Evolutionary conservation across 2,329 filamentous ascomycete species (phyloP), one percentile per base, ranked within the genome.

Genomic region (Ploettnerulaceae sp.): DNA sequence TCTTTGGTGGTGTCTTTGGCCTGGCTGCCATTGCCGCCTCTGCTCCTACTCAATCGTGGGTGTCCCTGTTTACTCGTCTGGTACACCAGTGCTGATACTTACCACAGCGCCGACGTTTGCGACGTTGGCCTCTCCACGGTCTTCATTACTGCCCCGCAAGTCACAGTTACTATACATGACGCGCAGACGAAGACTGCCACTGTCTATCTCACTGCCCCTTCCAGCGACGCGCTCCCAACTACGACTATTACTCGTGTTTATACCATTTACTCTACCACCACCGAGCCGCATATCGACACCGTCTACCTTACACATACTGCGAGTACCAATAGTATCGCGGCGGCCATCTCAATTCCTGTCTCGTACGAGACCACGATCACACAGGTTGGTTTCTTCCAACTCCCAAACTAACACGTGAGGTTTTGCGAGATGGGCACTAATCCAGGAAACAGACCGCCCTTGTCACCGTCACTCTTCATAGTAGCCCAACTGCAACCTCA

Each of bases 31-130:
- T 57, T 20, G 51, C 36, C 22, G 31, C 42, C 35, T 38, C 50
- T 12, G 51, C 51, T 28, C 52, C 54, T 39, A 52, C 53, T 34
- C 18, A 31, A 20, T 50, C 46, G 56, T 59, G 53, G 52, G 53
- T 55, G 22, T 8, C 14, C 36, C 7, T 17, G 17, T 20, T 43
- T 26, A 5, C 44, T 38, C 18, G 28, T 11, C 24, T 40, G 14
- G 20, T 22, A 17, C 37, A 3, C 7, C 24, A n/a, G n/a, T 29
- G 34, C 54, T 57, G 18, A 56, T 29, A 7, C 25, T 29, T 20
- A 14, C 24, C 36, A 12, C 18, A 54, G 45, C 29, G 26, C 32
- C 25, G 47, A 42, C 18, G 17, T 45, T 33, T 54, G 51, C 42
- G 51, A 22, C 21, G 17, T 42, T 7, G 47, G 33, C 21, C 25